These are phyloP conservation scores for Pseudomassariella vexata DNA, from an alignment of 2,329 filamentous ascomycete genomes.

Conservation along the genomic window DNA sequence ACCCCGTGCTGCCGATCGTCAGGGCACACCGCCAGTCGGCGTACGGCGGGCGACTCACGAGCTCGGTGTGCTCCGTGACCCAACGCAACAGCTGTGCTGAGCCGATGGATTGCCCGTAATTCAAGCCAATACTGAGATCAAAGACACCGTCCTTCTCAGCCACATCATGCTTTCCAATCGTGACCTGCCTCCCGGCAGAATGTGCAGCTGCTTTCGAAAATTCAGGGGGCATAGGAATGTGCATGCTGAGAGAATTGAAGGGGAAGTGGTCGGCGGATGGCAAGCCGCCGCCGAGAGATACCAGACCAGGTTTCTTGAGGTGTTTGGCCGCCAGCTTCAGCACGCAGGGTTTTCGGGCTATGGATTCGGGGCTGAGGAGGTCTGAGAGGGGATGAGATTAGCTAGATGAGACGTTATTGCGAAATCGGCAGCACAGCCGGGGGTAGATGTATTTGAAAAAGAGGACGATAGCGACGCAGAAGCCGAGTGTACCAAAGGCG, in stretches of 20 bases:
- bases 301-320: slow-evolving; percentile 75
- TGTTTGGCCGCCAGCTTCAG: slow-evolving; percentile 77
- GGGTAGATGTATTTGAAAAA: not conserved
- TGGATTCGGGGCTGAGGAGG: slow-evolving; percentile 58
- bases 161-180: slow-evolving; percentile 79
- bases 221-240: slow-evolving; percentile 61
- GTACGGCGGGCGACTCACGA: slow-evolving; percentile 82
- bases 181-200: slow-evolving; percentile 47
- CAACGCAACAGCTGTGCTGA: slow-evolving; percentile 83
- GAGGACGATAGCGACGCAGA: no score
- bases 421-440: not conserved
- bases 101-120: slow-evolving; percentile 86
- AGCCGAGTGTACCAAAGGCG: no score
- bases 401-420: slow-evolving; percentile 22
- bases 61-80: slow-evolving; percentile 91
- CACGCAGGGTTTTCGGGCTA: slow-evolving; percentile 57
- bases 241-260: slow-evolving; percentile 71
- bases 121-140: slow-evolving; percentile 83
- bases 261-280: slow-evolving; percentile 90
- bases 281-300: slow-evolving; percentile 88
- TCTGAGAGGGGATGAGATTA: slow-evolving; percentile 45
- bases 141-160: slow-evolving; percentile 31
- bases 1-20: slow-evolving; percentile 79
- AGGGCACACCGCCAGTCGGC: slow-evolving; percentile 83
- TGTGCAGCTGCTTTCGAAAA: slow-evolving; percentile 35